A percentile compares a stretch with the other conserved stretches of the same genome.
Evolutionary conservation across 2,329 filamentous ascomycete genomes (phyloP).

Genomic region (Phaeosphaeria sp.): DNA sequence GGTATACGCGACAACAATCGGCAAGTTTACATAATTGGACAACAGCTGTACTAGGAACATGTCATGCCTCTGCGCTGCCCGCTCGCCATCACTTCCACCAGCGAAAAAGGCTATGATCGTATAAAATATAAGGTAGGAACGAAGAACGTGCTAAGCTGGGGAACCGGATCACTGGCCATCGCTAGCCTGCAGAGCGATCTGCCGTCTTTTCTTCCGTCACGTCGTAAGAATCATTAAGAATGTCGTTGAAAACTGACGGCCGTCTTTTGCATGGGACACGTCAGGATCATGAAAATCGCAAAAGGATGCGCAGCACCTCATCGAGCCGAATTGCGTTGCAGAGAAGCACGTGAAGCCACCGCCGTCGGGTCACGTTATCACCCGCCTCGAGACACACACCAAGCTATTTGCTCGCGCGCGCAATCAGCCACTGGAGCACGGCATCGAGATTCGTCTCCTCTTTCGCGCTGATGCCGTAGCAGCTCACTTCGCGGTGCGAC

Average conservation of each 20-base stretch:
- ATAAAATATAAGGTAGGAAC: slow-evolving; percentile 25
- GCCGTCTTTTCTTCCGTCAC: slow-evolving; percentile 59
- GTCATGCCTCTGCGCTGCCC: neutral
- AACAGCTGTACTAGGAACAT: neutral
- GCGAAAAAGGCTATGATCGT: slow-evolving; percentile 12
- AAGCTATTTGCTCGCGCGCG: slow-evolving; percentile 68
- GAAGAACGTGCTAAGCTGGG: slow-evolving; percentile 40
- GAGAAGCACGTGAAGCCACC: slow-evolving; percentile 27
- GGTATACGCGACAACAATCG: neutral
- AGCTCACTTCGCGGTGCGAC: slow-evolving; percentile 91
- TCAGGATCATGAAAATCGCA: slow-evolving; percentile 36
- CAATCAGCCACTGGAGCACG: slow-evolving; percentile 95
- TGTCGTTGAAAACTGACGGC: slow-evolving; percentile 51
- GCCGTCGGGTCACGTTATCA: slow-evolving; percentile 34
- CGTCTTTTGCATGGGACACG: slow-evolving; percentile 43
- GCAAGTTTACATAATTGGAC: neutral
- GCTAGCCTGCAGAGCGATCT: slow-evolving; percentile 55
- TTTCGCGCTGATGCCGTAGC: slow-evolving; percentile 98
- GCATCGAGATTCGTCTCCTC: slow-evolving; percentile 98
- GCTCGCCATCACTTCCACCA: neutral
- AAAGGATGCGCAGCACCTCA: slow-evolving; percentile 28
- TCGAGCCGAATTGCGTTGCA: slow-evolving; percentile 24
- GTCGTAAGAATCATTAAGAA: slow-evolving; percentile 61
- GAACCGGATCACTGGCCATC: slow-evolving; percentile 56
- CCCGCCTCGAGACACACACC: slow-evolving; percentile 17